Conservation (phyloP, 805 yeast species). For the Blastobotrys chiropterorum region DNA sequence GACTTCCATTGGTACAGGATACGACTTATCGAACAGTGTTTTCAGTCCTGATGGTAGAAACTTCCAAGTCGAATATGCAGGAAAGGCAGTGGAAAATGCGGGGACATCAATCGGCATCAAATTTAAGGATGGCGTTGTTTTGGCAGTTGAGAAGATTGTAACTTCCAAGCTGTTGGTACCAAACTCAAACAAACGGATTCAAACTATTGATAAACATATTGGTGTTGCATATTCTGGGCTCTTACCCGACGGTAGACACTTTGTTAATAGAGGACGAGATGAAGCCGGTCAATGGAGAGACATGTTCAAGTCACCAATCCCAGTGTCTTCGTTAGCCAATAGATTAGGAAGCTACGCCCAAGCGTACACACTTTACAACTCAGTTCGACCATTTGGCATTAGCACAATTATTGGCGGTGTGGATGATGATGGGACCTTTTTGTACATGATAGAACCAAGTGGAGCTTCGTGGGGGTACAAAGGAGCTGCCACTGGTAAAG, state of each 20-base stretch:
- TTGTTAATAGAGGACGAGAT: slow-evolving; percentile 86
- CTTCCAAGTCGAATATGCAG: slow-evolving; percentile 97
- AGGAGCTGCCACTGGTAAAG: slow-evolving; percentile 98
- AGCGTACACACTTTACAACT: slow-evolving; percentile 90
- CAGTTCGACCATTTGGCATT: slow-evolving; percentile 97
- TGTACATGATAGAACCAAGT: slow-evolving; percentile 96
- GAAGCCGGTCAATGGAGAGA: slow-evolving; percentile 78
- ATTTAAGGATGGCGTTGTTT: slow-evolving; percentile 88
- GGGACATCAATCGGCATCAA: slow-evolving; percentile 93
- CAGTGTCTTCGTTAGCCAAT: slow-evolving; percentile 76
- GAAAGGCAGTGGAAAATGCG: slow-evolving; percentile 96
- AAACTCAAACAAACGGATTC: slow-evolving; percentile 82
- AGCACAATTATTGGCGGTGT: slow-evolving; percentile 90
- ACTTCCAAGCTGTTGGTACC: slow-evolving; percentile 84
- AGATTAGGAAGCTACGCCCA: slow-evolving; percentile 88
- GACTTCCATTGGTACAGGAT: slow-evolving; percentile 98
- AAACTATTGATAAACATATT: slow-evolving; percentile 85
- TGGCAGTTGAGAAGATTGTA: slow-evolving; percentile 93
- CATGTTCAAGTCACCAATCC: slow-evolving; percentile 67
- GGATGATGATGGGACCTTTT: slow-evolving; percentile 83
- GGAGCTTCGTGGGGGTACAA: slow-evolving; percentile 96
- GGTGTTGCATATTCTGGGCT: slow-evolving; percentile 93
- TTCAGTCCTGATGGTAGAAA: slow-evolving; percentile 63
- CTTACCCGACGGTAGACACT: slow-evolving; percentile 93
- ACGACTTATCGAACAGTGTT: slow-evolving; percentile 95